These are phyloP conservation scores for Saccharomyces hybrid DNA, from an alignment of 1,139 yeast genomes.

Conservation along the genomic window DNA sequence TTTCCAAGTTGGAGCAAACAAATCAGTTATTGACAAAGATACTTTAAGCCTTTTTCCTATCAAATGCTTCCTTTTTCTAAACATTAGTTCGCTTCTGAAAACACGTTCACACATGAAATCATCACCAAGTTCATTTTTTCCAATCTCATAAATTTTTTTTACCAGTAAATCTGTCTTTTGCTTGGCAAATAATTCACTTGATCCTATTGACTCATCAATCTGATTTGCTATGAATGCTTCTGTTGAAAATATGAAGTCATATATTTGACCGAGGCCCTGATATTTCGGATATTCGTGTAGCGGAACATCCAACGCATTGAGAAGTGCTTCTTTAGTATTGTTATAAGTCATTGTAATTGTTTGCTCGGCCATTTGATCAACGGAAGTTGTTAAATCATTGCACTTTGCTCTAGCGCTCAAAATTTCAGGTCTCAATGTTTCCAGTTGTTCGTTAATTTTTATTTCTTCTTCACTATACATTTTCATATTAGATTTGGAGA, in stretches of 20 bases:
- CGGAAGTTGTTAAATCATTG: conserved; percentile 46
- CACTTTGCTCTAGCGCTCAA: conserved; percentile 48
- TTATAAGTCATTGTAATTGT: conserved; percentile 54
- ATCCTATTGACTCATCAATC: conserved; percentile 53
- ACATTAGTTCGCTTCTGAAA: conserved; percentile 78
- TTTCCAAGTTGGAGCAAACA: conserved; percentile 67
- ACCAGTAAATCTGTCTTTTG: conserved; percentile 51
- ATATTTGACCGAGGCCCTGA: conserved; percentile 55
- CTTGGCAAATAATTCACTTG: conserved; percentile 65
- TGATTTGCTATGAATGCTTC: conserved; percentile 60
- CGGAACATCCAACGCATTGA: conserved; percentile 52
- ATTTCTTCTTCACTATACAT: conserved; percentile 45
- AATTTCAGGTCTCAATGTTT: conserved; percentile 55
- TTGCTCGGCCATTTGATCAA: conserved; percentile 56
- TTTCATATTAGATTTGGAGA: conserved; percentile 55
- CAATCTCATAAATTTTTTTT: conserved; percentile 53
- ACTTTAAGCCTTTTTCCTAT: conserved; percentile 52
- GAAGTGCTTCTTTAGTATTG: conserved; percentile 48
- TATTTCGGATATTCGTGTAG: conserved; percentile 49
- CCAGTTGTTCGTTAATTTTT: conserved; percentile 41
- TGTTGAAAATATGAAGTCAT: conserved; percentile 63
- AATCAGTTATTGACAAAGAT: conserved; percentile 56
- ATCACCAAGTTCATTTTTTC: conserved; percentile 49
- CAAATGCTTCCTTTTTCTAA: conserved; percentile 61
- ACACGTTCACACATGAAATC: conserved; percentile 55